Percentiles rank a stretch among this genome's conserved stretches.
These are phyloP conservation scores for Symbiodinium pilosum DNA, from an alignment of 73 alveolate species.

Conservation along the genomic window DNA sequence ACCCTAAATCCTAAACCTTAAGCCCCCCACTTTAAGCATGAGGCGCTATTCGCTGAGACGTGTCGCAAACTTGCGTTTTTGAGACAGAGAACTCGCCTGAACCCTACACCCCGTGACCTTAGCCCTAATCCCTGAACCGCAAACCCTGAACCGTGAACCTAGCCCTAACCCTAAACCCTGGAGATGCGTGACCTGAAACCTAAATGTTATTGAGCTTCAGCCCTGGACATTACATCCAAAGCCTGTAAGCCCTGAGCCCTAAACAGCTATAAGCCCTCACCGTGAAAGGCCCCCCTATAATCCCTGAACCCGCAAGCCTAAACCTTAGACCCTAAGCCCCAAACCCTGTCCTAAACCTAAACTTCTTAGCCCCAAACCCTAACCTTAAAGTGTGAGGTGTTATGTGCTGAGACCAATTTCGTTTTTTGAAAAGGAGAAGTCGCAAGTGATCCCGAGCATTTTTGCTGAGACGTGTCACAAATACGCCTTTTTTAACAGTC, in stretches of 20 bases:
- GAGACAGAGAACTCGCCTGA: not conserved
- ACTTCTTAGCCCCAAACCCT: not conserved
- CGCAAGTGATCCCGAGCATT: not conserved
- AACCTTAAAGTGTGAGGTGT: not conserved
- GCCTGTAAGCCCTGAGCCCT: not conserved
- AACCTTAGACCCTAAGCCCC: not conserved
- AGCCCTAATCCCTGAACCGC: too few species aligned
- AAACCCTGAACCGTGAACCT: not conserved
- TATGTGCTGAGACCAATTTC: not conserved
- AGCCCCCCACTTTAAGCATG: not conserved
- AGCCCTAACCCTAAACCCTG: not conserved
- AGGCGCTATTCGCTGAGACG: not conserved
- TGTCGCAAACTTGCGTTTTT: not conserved
- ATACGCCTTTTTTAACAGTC: not conserved
- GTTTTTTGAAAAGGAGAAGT: not conserved
- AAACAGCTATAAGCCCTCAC: too few species aligned
- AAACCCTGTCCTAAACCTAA: not conserved
- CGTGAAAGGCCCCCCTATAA: too few species aligned
- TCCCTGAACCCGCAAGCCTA: not conserved
- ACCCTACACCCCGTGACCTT: not conserved
- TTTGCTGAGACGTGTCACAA: not conserved
- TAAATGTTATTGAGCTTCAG: not conserved
- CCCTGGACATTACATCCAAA: not conserved
- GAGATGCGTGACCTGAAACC: not conserved
- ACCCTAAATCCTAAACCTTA: not conserved